These are phyloP conservation scores for Cyclostephanos tholiformis DNA, from an alignment of 108 stramenopile genomes.

Conservation along the genomic window DNA sequence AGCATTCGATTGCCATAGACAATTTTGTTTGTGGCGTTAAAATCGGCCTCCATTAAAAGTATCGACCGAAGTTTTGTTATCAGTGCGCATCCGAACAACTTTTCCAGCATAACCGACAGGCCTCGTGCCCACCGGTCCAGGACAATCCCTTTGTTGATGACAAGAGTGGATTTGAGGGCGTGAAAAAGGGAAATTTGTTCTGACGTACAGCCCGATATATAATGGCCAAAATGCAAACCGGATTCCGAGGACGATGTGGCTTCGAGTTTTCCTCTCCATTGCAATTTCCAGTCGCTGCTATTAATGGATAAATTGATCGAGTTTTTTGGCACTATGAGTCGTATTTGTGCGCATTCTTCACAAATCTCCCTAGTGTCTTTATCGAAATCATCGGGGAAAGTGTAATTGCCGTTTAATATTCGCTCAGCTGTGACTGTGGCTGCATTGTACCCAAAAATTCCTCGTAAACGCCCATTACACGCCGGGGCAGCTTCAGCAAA, in stretches of 20 bases:
- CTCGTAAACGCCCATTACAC: neutral
- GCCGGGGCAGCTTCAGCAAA: neutral
- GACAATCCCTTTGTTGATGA: neutral
- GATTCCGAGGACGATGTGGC: neutral
- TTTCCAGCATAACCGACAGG: slow-evolving; percentile 3
- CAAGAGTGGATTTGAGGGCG: neutral
- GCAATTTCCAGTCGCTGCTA: neutral
- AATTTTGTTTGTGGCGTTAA: slow-evolving; percentile 12
- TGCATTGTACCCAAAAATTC: neutral
- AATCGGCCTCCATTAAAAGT: neutral
- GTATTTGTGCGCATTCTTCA: neutral
- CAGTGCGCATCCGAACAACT: neutral
- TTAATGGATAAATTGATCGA: neutral
- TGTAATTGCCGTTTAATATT: too few species aligned
- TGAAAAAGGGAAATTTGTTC: neutral
- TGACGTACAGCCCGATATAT: neutral
- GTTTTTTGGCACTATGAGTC: neutral
- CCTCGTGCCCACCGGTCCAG: neutral
- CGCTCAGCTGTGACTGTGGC: neutral
- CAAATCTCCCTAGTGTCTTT: neutral
- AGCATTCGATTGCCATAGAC: slow-evolving; percentile 26
- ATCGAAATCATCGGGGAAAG: neutral
- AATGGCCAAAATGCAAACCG: neutral
- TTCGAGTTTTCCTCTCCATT: neutral
- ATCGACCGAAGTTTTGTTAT: neutral